These are phyloP conservation scores for Aquilaria agallochum DNA, from an alignment of 441 rosid species.

Conservation along the genomic window DNA sequence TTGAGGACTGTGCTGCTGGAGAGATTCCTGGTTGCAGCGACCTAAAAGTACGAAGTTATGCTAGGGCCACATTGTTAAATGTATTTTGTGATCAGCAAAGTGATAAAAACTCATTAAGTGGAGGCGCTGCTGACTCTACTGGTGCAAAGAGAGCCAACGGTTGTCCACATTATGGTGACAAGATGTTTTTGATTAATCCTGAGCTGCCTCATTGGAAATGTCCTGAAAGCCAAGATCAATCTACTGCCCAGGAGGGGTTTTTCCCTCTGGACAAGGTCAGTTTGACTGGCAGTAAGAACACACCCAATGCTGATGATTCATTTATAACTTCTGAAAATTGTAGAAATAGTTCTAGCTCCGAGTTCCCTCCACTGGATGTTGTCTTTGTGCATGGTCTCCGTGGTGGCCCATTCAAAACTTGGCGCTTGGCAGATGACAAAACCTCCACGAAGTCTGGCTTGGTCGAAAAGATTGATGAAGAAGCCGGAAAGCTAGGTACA, in stretches of 20 bases:
- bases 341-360: slow-evolving; percentile 27
- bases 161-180: slow-evolving; percentile 72
- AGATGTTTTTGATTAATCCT: slow-evolving; percentile 82
- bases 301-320: slow-evolving; percentile 21
- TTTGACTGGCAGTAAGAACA: slow-evolving; percentile 23
- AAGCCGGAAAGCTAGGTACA: slow-evolving; percentile 95
- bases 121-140: slow-evolving; percentile 28
- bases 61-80: slow-evolving; percentile 78
- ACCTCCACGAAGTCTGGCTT: slow-evolving; percentile 90
- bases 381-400: slow-evolving; percentile 94
- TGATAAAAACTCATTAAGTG: slow-evolving; percentile 26
- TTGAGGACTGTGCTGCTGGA: slow-evolving; percentile 88
- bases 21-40: slow-evolving; percentile 70
- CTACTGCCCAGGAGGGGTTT: slow-evolving; percentile 21
- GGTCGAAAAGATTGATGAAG: slow-evolving; percentile 96
- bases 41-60: slow-evolving; percentile 85
- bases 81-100: slow-evolving; percentile 54
- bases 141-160: slow-evolving; percentile 28
- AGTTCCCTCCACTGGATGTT: slow-evolving; percentile 67
- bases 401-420: slow-evolving; percentile 95
- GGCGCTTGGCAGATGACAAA: slow-evolving; percentile 93
- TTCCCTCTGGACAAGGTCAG: slow-evolving; percentile 28
- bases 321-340: slow-evolving; percentile 32
- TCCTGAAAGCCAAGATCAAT: slow-evolving; percentile 37
- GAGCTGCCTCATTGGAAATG: slow-evolving; percentile 83